Conservation (phyloP, 2,329 filamentous ascomycete species). For the Sclerotinia sclerotiorum region DNA sequence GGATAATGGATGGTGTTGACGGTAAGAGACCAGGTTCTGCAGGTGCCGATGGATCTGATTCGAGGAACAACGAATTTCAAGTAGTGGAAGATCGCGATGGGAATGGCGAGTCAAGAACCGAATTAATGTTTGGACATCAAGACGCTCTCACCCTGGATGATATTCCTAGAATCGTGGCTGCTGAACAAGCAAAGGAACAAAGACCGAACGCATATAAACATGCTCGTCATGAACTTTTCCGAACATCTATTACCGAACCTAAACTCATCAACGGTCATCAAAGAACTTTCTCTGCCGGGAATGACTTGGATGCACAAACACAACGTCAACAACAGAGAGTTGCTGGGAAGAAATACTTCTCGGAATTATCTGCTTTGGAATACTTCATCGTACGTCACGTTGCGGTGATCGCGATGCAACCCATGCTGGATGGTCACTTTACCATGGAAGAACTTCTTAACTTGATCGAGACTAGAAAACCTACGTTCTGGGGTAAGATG, state of each 20-base stretch:
- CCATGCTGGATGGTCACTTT: conserved; percentile 85
- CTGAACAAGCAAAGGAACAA: conserved; percentile 91
- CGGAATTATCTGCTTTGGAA: conserved; percentile 89
- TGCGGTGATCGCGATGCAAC: conserved; percentile 92
- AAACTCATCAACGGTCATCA: conserved; percentile 69
- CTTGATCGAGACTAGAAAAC: conserved; percentile 89
- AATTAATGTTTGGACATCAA: conserved; percentile 83
- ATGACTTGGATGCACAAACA: conserved; percentile 49
- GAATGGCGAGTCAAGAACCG: conserved; percentile 67
- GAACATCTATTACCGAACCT: conserved; percentile 56
- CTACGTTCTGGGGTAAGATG: conserved; percentile 97
- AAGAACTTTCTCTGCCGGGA: conserved; percentile 60
- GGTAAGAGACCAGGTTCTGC: conserved; percentile 70
- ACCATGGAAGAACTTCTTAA: conserved; percentile 89
- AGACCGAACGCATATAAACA: conserved; percentile 77
- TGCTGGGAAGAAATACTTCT: conserved; percentile 79
- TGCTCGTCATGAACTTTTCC: conserved; percentile 67
- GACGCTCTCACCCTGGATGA: conserved; percentile 94
- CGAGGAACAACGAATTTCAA: conserved; percentile 61
- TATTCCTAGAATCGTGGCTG: conserved; percentile 91
- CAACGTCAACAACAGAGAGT: conserved; percentile 49
- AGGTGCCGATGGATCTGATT: conserved; percentile 58
- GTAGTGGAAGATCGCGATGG: conserved; percentile 77
- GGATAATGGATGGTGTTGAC: conserved; percentile 87
- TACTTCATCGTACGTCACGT: conserved; percentile 97